Percentiles rank a stretch among this genome's conserved stretches.
phyloP scores from a whole-genome alignment of 495 filamentous ascomycete species.

The Xanthoparmelia taractica region DNA sequence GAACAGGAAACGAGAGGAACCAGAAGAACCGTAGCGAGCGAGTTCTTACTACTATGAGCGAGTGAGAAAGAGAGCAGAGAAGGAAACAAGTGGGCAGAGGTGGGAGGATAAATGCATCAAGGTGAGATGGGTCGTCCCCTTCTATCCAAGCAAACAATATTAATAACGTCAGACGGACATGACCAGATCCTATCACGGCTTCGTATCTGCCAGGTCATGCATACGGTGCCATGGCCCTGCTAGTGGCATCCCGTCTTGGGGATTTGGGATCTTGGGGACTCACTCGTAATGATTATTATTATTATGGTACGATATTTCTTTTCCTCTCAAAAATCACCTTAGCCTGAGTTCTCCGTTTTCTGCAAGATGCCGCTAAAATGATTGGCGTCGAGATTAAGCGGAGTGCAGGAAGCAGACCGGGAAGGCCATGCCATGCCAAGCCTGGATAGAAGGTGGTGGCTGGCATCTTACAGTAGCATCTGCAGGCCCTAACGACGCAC shows the following conservation, averaged over 20 bases:
- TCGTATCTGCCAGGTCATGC: constrained; percentile 3
- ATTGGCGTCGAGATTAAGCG: constrained; percentile 7
- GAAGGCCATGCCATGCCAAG: constrained; percentile 1
- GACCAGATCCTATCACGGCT: not conserved
- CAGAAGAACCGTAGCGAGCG: constrained; percentile 28
- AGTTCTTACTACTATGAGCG: constrained; percentile 16
- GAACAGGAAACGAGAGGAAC: constrained; percentile 1
- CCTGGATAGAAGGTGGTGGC: not conserved
- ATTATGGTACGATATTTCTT: not conserved
- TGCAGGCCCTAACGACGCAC: not conserved
- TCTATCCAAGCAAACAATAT: not conserved
- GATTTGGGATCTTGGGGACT: constrained; percentile 7
- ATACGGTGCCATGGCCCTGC: not conserved
- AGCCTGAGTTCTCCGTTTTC: not conserved
- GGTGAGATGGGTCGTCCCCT: not conserved
- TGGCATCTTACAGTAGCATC: not conserved
- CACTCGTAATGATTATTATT: not conserved
- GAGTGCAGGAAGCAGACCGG: not conserved
- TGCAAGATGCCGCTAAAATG: not conserved
- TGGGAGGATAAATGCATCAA: constrained; percentile 5
- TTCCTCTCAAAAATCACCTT: not conserved
- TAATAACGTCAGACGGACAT: constrained; percentile 10
- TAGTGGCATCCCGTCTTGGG: constrained; percentile 8
- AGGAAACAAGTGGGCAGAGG: constrained; percentile 11
- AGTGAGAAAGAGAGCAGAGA: constrained; percentile 7